Evolutionary conservation across 2,329 filamentous ascomycete genomes (phyloP).

Genomic region (Colletotrichum graminicola): DNA sequence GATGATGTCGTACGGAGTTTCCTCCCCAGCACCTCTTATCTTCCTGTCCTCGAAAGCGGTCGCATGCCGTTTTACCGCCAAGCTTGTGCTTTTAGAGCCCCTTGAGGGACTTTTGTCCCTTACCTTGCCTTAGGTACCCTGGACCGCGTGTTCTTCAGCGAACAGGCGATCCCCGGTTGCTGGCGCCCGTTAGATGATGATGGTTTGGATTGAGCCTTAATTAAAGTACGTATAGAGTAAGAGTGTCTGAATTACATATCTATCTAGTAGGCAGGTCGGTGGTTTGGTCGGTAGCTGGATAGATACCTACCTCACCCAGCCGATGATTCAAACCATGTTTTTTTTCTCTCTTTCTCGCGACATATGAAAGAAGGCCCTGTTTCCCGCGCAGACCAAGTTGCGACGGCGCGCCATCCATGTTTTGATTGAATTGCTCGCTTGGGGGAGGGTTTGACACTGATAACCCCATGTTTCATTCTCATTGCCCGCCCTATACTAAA

Average conservation of each 20-base stretch:
- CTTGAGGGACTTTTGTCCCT: constrained; percentile 20
- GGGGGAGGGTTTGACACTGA: not conserved
- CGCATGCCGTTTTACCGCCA: not conserved
- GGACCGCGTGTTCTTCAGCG: constrained; percentile 32
- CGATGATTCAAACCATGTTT: not conserved
- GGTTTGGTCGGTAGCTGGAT: too few relatives aligned
- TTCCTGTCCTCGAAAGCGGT: not conserved
- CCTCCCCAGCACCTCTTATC: not conserved
- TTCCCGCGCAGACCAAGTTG: not conserved
- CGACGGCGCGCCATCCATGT: not conserved
- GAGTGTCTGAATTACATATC: not conserved
- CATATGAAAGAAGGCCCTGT: not conserved
- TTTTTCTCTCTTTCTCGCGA: not conserved
- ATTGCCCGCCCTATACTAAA: not conserved
- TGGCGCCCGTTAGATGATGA: not conserved
- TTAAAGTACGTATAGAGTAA: not conserved
- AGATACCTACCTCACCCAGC: not conserved
- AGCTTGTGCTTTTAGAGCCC: not conserved
- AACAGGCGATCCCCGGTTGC: constrained; percentile 10
- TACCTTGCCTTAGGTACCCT: constrained; percentile 24
- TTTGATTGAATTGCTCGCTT: not conserved
- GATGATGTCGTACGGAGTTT: not conserved
- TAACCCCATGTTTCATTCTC: constrained; percentile 10
- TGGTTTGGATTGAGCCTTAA: not conserved
- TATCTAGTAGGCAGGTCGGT: not conserved